Percentiles rank a stretch among this genome's conserved stretches.
These are phyloP conservation scores for Mortierella claussenii DNA, from an alignment of 192 early-diverging fungal genomes.

Conservation along the genomic window DNA sequence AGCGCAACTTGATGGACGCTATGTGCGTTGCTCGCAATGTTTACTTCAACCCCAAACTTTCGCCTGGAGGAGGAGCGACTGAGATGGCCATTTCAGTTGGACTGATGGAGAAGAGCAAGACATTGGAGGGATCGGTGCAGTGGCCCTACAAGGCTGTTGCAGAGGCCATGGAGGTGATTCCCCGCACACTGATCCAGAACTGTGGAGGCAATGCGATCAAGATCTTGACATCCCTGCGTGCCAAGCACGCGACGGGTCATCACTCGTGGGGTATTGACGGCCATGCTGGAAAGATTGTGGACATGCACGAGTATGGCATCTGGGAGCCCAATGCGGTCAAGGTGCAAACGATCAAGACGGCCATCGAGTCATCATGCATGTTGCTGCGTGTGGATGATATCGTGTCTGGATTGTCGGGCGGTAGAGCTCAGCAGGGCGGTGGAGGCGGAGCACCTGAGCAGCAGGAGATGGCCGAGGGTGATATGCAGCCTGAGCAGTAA, in stretches of 20 bases:
- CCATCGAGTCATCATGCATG: slow-evolving; percentile 93
- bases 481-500: slow-evolving; percentile 54
- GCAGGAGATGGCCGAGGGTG: slow-evolving; percentile 53
- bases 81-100: slow-evolving; percentile 97
- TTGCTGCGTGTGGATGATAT: slow-evolving; percentile 95
- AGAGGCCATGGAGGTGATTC: slow-evolving; percentile 97
- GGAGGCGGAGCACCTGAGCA: slow-evolving; percentile 52
- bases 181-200: slow-evolving; percentile 98
- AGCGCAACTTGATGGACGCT: slow-evolving; percentile 98
- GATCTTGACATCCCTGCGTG: slow-evolving; percentile 87
- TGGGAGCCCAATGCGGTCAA: slow-evolving; percentile 99
- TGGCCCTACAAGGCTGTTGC: slow-evolving; percentile 97
- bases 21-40: slow-evolving; percentile 99
- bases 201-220: slow-evolving; percentile 99
- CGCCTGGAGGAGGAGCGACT: slow-evolving; percentile 97
- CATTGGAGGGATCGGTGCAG: slow-evolving; percentile 90
- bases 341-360: slow-evolving; percentile 99
- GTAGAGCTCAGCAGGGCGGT: slow-evolving; percentile 56
- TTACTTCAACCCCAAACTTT: slow-evolving; percentile 92
- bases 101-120: slow-evolving; percentile 90
- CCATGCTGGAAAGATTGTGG: slow-evolving; percentile 87
- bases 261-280: slow-evolving; percentile 97
- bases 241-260: slow-evolving; percentile 92
- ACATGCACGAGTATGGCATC: slow-evolving; percentile 98
- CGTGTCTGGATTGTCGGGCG: slow-evolving; percentile 89